Conservation (phyloP, 2,329 filamentous ascomycete species). For the Alternaria viburni region DNA sequence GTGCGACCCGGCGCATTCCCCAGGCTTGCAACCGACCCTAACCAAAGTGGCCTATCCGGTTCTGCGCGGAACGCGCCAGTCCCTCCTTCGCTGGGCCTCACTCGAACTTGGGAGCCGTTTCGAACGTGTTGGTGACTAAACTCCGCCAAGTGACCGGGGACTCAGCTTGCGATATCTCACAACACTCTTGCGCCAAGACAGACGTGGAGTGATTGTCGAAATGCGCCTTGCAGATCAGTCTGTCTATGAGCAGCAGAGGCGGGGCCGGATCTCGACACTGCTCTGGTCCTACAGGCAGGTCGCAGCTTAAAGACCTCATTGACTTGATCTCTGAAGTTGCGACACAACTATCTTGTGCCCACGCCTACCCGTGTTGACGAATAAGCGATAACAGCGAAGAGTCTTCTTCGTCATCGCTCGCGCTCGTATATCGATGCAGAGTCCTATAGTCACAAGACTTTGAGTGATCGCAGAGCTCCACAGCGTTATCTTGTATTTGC, state of each 20-base stretch:
- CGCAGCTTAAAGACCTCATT: neutral
- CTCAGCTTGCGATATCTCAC: neutral
- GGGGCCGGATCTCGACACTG: neutral
- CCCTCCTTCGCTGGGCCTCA: neutral
- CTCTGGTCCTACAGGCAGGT: neutral
- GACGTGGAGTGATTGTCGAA: neutral
- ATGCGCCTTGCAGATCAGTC: neutral
- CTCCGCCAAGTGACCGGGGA: neutral
- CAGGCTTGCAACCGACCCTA: neutral
- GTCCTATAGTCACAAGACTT: neutral
- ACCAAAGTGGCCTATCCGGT: neutral
- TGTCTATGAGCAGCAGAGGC: neutral
- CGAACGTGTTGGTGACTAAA: neutral
- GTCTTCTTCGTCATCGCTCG: neutral
- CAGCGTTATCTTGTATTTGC: neutral
- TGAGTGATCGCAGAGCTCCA: neutral
- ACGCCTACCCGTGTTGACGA: neutral
- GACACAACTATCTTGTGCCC: neutral
- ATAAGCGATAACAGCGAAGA: neutral
- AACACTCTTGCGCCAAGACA: neutral
- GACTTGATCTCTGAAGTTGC: neutral
- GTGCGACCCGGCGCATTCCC: neutral
- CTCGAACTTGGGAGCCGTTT: slow-evolving; percentile 1
- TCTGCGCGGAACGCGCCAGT: slow-evolving; percentile 6
- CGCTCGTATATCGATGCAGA: neutral